These are phyloP conservation scores for Phytophthora crassamura DNA, from an alignment of 352 stramenopile species.

Conservation along the genomic window DNA sequence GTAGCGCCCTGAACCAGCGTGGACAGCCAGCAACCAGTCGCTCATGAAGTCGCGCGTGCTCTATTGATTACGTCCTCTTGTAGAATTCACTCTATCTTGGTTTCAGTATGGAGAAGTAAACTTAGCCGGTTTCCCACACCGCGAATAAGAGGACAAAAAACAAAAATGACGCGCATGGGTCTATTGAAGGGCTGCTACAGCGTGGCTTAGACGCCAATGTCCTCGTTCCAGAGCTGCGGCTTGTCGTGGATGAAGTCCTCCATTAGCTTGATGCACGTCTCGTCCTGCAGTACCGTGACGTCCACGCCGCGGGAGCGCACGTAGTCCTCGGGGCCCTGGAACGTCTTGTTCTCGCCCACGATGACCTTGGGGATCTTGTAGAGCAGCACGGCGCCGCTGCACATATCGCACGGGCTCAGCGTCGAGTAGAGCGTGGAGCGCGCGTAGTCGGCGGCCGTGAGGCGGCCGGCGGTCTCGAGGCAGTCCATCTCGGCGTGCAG, in stretches of 20 bases:
- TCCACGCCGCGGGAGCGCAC: slow-evolving; percentile 42
- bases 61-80: slow-evolving; percentile 1
- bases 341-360: slow-evolving; percentile 54
- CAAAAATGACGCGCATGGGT: slow-evolving; percentile 1
- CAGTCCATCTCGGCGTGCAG: slow-evolving; percentile 55
- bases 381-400: slow-evolving; percentile 49
- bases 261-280: slow-evolving; percentile 47
- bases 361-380: slow-evolving; percentile 56
- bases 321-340: slow-evolving; percentile 45
- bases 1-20: slow-evolving; percentile 65
- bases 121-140: slow-evolving; percentile 7
- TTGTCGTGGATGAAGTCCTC: slow-evolving; percentile 41
- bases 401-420: slow-evolving; percentile 52
- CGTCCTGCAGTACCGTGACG: slow-evolving; percentile 39
- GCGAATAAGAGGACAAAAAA: slow-evolving; percentile 19
- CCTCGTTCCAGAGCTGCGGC: slow-evolving; percentile 43
- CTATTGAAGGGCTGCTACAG: too few relatives aligned
- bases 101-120: background rate
- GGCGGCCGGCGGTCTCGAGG: slow-evolving; percentile 43
- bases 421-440: slow-evolving; percentile 51
- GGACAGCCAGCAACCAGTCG: slow-evolving; percentile 69
- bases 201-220: slow-evolving; percentile 31
- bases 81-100: background rate
- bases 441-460: slow-evolving; percentile 43
- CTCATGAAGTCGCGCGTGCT: slow-evolving; percentile 18